Base-by-base conservation (phyloP, 2,329 filamentous ascomycete genomes). In the Trichoderma lentiforme region DNA sequence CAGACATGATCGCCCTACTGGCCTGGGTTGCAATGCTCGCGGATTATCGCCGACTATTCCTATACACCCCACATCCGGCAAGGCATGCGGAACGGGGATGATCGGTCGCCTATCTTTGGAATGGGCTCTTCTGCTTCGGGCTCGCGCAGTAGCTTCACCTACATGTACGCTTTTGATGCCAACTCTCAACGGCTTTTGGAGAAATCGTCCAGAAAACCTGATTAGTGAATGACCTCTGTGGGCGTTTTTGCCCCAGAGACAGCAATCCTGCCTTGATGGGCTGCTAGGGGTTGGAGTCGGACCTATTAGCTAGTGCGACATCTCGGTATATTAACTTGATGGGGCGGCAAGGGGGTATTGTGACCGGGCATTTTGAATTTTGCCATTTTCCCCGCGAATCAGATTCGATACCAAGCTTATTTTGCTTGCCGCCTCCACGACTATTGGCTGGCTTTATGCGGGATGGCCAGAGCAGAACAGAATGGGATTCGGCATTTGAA, bases 271-370 rank as follows among this genome's bases (percentile, higher is more conserved):
- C 24, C 21, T 7, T 53, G 57, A 69, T 51, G 66, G 30, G 57
- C n/a, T 4, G 67, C 67, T 47, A 51, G 67, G 67, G 39, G 39
- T n/a, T 39, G 39, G 67, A 70, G 39, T 70, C 67, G 67, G 67
- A 70, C 67, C 67, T 70, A 70, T 70, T 70, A 70, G 39, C 67
- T 70, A 70, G 67, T 53, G 67, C 67, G 67, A 70, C 67, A 12
- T 62, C 67, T 61, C 39, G 57, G 67, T 36, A 70, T 70, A 70
- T 70, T 70, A 70, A 62, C 28, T 62, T 62, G 67, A 62, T 70
- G 56, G 57, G 28, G 67, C 26, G 15, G 57, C 56, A 53, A 53
- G 67, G 67, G 67, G 63, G 64, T 18, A 15, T 12, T n/a, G 67
- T 34, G 58, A 30, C 56, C 57, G 43, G 56, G 39, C 12, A 57